Conservation (phyloP, 2,329 filamentous ascomycete species). For the Aureobasidium musti region DNA sequence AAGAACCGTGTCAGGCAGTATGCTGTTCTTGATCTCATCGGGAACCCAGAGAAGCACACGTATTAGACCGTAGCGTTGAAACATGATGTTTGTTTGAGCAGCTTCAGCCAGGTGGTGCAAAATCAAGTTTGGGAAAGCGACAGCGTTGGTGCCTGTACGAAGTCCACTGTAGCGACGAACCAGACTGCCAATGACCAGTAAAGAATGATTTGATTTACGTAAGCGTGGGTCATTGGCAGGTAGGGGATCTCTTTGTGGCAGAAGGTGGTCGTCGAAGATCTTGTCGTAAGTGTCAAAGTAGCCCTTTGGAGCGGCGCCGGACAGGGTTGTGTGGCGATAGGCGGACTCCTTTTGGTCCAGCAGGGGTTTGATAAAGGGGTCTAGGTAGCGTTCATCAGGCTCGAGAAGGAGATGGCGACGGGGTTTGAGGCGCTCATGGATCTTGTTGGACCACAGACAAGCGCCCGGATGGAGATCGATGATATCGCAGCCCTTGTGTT, state of each 20-base stretch:
- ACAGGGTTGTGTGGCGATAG: conserved; percentile 51
- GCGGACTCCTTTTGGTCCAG: conserved; percentile 45
- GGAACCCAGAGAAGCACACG: conserved; percentile 75
- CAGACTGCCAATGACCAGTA: conserved; percentile 59
- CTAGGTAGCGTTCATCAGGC: conserved; percentile 61
- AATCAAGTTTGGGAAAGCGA: conserved; percentile 42
- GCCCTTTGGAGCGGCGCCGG: conserved; percentile 33
- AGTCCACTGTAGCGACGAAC: conserved; percentile 32
- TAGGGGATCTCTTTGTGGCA: conserved; percentile 58
- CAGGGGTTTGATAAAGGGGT: conserved; percentile 58
- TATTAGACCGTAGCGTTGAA: conserved; percentile 77
- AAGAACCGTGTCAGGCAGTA: conserved; percentile 63
- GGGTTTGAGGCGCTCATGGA: conserved; percentile 74
- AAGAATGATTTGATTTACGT: conserved; percentile 64
- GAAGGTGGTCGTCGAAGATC: conserved; percentile 52
- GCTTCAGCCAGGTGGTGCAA: conserved; percentile 65
- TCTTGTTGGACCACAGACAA: conserved; percentile 74
- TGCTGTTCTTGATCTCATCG: conserved; percentile 58
- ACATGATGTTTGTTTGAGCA: conserved; percentile 48
- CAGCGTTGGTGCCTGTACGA: neutral
- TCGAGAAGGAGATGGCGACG: conserved; percentile 84
- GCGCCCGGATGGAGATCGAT: conserved; percentile 82
- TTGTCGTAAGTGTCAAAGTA: conserved; percentile 49
- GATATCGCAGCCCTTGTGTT: conserved; percentile 77
- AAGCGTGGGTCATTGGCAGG: conserved; percentile 45